Evolutionary conservation across 345 rosid species (phyloP).

Genomic region (Eucalyptus sp.): DNA sequence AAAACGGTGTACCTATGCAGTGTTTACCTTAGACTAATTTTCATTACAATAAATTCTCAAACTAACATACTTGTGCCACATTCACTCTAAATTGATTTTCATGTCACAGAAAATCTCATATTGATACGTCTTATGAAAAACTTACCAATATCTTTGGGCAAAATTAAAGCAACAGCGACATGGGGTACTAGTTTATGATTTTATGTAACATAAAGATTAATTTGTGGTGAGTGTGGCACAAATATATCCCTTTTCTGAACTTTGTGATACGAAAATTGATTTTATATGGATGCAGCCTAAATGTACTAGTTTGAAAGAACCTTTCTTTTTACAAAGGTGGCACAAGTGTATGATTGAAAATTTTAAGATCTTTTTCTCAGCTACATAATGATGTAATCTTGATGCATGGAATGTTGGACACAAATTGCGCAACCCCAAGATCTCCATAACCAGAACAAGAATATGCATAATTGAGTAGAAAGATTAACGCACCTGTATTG

Average conservation of each 20-base stretch:
- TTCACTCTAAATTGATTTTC: background rate
- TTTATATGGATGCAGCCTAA: background rate
- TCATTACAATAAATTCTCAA: background rate
- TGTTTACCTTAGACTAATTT: background rate
- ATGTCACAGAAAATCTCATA: background rate
- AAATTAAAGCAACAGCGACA: background rate
- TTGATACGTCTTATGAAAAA: fast-evolving
- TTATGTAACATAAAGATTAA: background rate
- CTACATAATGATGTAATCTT: background rate
- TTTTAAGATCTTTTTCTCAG: background rate
- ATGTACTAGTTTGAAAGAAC: background rate
- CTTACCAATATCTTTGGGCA: background rate
- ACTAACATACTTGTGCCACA: fast-evolving
- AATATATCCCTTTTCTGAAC: background rate
- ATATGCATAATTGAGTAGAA: too few relatives aligned
- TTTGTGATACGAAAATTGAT: background rate
- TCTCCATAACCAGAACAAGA: too few relatives aligned
- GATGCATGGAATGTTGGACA: background rate
- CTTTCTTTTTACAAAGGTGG: background rate
- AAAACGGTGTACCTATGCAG: background rate
- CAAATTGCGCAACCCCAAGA: too few relatives aligned
- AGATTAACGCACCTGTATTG: too few relatives aligned
- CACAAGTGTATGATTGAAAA: background rate
- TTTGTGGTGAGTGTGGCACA: background rate
- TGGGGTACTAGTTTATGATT: background rate